Evolutionary conservation across 176 grass and related monocot species (phyloP), one percentile per base, ranked within the genome.

Genomic region (Bothriochloa decipiens): DNA sequence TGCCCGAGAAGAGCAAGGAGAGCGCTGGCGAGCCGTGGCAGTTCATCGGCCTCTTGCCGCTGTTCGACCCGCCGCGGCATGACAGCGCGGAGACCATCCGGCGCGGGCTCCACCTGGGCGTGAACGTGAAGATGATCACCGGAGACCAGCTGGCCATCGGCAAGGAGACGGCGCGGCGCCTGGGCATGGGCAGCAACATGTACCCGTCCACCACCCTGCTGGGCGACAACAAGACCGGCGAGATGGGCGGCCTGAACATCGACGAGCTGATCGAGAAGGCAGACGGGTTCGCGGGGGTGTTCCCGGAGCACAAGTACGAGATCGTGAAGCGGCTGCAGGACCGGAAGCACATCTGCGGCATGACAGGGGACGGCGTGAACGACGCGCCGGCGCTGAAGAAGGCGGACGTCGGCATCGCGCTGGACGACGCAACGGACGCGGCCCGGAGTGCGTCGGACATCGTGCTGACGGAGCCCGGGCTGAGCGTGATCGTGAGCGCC

Each of bases 301-400:
- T 97, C 81, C 94, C 94, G 2, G 95, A 95, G 87, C 95, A 97
- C 92, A 97, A 97, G 92, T 97, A 97, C 70, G 95, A 97, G 90
- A 97, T 97, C 67, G 95, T 97, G 68, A 98, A 90, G 93, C 92
- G 88, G 74, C 87, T 98, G 17, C 96, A 98, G 80, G 96, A 95
- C 80, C 77, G 93, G 76, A 98, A 98, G 81, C 96, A 98, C 96
- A 95, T 98, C 81, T 95, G 93, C 65, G 93, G 96, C 74, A 98
- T 98, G 96, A 98, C 96, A 0, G 96, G 96, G 5, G 96, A 98
- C 63, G 96, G 96, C 36, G 96, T 98, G 52, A 98, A 98, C 55
- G 96, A 98, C 79, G 96, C 96, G 20, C 96, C 96, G 1, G 96
- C 96, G 25, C 78, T 98, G 62, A 98, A 98, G 85, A 98, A 98